phyloP scores from a whole-genome alignment of 2,329 filamentous ascomycete genomes.

The Sphaceloma murrayae region DNA sequence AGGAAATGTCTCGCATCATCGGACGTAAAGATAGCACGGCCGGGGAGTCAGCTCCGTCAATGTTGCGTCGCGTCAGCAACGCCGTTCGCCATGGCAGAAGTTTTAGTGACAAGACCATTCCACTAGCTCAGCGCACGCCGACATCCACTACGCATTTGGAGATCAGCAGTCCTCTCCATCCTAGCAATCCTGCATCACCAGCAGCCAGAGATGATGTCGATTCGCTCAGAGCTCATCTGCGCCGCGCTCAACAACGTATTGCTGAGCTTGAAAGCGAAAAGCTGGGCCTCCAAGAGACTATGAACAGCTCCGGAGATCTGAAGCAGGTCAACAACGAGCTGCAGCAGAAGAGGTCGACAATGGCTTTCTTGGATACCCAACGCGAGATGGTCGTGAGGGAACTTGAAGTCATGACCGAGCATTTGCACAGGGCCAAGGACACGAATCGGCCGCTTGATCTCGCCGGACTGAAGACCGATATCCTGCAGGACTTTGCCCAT shows the following conservation, averaged over 20 bases:
- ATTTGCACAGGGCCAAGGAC: constrained; percentile 77
- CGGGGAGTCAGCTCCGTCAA: constrained; percentile 45
- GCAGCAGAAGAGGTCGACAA: constrained; percentile 87
- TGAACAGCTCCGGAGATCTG: constrained; percentile 51
- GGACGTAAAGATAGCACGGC: constrained; percentile 33
- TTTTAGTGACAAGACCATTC: constrained; percentile 51
- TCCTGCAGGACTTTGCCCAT: constrained; percentile 53
- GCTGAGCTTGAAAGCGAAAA: constrained; percentile 79
- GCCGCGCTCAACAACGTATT: constrained; percentile 73
- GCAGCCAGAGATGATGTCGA: constrained; percentile 40
- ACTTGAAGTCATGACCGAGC: constrained; percentile 78
- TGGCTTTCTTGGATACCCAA: constrained; percentile 86
- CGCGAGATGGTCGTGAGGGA: constrained; percentile 93
- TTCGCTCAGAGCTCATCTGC: constrained; percentile 58
- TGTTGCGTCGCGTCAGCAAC: constrained; percentile 82
- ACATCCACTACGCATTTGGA: constrained; percentile 18
- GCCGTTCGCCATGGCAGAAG: constrained; percentile 88
- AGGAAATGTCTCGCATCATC: constrained; percentile 86
- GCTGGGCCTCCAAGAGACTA: constrained; percentile 42
- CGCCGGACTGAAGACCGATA: constrained; percentile 55
- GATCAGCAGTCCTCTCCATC: constrained; percentile 38
- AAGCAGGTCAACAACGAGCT: constrained; percentile 79
- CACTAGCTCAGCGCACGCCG: constrained; percentile 16
- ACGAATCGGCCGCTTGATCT: constrained; percentile 71
- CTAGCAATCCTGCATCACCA: constrained; percentile 59